These are phyloP conservation scores for Penicillium chermesinum DNA, from an alignment of 495 filamentous ascomycete species.

Conservation along the genomic window DNA sequence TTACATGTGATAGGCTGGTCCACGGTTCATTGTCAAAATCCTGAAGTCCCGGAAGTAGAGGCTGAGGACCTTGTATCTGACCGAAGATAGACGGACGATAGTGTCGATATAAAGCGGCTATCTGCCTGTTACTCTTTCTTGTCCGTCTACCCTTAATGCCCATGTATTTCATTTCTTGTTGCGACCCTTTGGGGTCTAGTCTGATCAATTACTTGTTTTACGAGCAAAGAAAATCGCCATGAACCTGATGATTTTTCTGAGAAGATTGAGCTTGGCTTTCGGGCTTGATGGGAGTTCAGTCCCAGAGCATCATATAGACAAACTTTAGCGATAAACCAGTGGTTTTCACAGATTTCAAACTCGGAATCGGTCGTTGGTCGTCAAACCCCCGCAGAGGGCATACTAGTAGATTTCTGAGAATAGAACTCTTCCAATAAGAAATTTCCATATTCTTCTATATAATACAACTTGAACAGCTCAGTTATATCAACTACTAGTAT, in stretches of 20 bases:
- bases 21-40: background rate
- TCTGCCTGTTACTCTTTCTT: constrained; percentile 13
- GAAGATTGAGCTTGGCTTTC: background rate
- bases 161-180: constrained; percentile 15
- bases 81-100: constrained; percentile 7
- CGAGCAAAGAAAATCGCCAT: constrained; percentile 17
- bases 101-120: constrained; percentile 12
- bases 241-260: background rate
- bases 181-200: constrained; percentile 12
- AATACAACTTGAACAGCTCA: background rate
- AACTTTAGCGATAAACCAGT: background rate
- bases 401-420: background rate
- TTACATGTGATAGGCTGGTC: constrained; percentile 56
- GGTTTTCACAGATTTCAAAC: background rate
- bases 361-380: background rate
- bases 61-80: background rate
- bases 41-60: background rate
- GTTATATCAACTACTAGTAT: too few relatives aligned
- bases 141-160: constrained; percentile 28
- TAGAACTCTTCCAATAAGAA: too few relatives aligned
- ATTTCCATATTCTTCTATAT: too few relatives aligned
- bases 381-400: background rate
- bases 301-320: background rate
- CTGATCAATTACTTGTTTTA: constrained; percentile 14
- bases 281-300: background rate